phyloP scores from a whole-genome alignment of 108 stramenopile species.

The Aurantiochytrium sp. region DNA sequence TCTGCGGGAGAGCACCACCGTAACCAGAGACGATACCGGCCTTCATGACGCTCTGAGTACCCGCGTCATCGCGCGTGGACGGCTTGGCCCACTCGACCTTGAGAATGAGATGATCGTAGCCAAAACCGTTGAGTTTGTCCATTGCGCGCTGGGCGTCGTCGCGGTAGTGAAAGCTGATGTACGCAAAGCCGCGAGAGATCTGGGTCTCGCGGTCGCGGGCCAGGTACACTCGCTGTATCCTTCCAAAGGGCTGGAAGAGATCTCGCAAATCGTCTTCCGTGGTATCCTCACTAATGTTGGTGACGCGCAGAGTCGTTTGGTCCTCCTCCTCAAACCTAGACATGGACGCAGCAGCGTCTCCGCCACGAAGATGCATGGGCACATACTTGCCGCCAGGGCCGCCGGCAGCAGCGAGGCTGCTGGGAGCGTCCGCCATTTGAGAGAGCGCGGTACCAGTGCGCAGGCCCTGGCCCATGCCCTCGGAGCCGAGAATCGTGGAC shows the following conservation, averaged over 20 bases:
- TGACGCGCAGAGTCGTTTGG: conserved; percentile 89
- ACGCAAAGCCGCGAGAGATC: conserved; percentile 84
- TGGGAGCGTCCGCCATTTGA: not conserved
- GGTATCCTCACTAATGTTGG: conserved; percentile 93
- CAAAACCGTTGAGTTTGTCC: conserved; percentile 85
- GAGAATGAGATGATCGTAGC: conserved; percentile 97
- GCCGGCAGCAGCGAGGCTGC: not conserved
- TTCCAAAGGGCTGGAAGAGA: conserved; percentile 81
- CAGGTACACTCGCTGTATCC: conserved; percentile 88
- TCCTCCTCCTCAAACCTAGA: conserved; percentile 62
- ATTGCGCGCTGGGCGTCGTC: conserved; percentile 85
- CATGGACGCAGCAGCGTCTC: not conserved
- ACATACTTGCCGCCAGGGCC: not conserved
- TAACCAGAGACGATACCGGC: conserved; percentile 5
- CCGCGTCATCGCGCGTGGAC: conserved; percentile 71
- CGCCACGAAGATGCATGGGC: not conserved
- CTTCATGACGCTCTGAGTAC: not conserved
- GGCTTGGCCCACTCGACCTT: conserved; percentile 98
- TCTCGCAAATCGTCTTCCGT: conserved; percentile 89
- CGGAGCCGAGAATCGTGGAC: not conserved
- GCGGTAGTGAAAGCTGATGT: conserved; percentile 81
- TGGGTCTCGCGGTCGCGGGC: conserved; percentile 91
- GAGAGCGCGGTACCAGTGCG: conserved; percentile 13
- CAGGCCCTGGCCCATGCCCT: conserved; percentile 13
- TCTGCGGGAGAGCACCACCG: conserved; percentile 15